These are phyloP conservation scores for Raffaelea arxii DNA, from an alignment of 2,329 filamentous ascomycete species.

Conservation along the genomic window DNA sequence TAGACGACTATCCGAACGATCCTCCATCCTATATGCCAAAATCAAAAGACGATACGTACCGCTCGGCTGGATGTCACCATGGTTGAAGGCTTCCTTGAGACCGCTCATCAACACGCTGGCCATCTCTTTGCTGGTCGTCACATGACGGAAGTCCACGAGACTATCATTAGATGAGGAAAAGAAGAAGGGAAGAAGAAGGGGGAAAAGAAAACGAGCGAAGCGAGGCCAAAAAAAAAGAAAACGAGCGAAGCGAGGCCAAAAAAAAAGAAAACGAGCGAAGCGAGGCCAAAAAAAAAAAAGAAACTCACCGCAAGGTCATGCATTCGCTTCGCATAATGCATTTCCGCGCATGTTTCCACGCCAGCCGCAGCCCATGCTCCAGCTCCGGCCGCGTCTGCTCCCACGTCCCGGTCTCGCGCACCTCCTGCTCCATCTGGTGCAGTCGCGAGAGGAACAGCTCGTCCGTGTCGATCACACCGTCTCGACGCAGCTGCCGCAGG, in stretches of 20 bases:
- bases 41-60: slow-evolving; percentile 5
- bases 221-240: not conserved
- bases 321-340: slow-evolving; percentile 19
- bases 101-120: slow-evolving; percentile 10
- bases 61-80: slow-evolving; percentile 16
- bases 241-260: not conserved
- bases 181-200: not conserved
- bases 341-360: slow-evolving; percentile 18
- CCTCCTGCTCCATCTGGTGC: not conserved
- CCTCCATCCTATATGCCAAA: not conserved
- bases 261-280: not conserved
- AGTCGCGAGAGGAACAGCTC: not conserved
- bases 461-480: not conserved
- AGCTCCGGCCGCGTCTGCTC: not conserved
- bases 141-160: slow-evolving; percentile 16
- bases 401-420: not conserved
- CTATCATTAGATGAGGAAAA: not conserved
- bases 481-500: slow-evolving; percentile 1
- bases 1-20: too few species aligned
- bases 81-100: slow-evolving; percentile 15
- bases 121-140: slow-evolving; percentile 16
- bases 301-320: slow-evolving; percentile 10
- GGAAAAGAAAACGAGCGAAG: not conserved
- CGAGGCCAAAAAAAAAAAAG: too few species aligned
- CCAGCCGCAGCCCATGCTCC: slow-evolving; percentile 3